Conservation (phyloP, 2,329 filamentous ascomycete genomes). For the Aspergillus novofumigatus region DNA sequence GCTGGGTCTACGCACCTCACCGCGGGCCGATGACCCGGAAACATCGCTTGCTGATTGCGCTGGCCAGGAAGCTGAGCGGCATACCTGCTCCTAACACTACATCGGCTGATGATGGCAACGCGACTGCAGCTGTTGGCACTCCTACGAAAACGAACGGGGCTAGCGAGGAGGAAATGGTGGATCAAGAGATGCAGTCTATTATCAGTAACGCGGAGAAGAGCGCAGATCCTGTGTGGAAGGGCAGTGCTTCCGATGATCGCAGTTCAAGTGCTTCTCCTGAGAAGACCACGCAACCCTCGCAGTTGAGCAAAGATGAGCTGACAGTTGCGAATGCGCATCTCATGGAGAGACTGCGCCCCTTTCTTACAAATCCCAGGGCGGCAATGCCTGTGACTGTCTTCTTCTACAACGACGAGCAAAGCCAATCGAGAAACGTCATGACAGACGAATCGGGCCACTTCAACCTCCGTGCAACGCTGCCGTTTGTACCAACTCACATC, state of each 20-base stretch:
- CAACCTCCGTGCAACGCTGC: conserved; percentile 69
- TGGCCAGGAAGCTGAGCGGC: conserved; percentile 83
- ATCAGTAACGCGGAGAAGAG: conserved; percentile 67
- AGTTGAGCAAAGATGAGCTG: conserved; percentile 70
- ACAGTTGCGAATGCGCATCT: conserved; percentile 77
- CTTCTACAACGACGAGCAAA: conserved; percentile 84
- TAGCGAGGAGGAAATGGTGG: conserved; percentile 63
- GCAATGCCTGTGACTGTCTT: conserved; percentile 81
- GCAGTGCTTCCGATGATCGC: conserved; percentile 52
- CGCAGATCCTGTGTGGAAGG: conserved; percentile 64
- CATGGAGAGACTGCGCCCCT: conserved; percentile 81
- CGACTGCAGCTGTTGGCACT: conserved; percentile 3
- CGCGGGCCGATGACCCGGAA: conserved; percentile 79
- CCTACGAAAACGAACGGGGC: conserved; percentile 35
- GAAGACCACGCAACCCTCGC: conserved; percentile 23
- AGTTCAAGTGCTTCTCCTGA: conserved; percentile 20
- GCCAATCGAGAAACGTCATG: conserved; percentile 75
- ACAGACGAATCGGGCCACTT: conserved; percentile 93
- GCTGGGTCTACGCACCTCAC: conserved; percentile 90
- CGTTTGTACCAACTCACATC: conserved; percentile 87
- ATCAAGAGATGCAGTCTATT: conserved; percentile 71
- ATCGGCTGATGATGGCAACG: conserved; percentile 25
- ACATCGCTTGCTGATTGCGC: conserved; percentile 78
- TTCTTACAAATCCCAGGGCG: conserved; percentile 78
- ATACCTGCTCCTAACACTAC: conserved; percentile 62